phyloP scores from a whole-genome alignment of 768 basidiomycete species.

The Hypholoma fasciculare region DNA sequence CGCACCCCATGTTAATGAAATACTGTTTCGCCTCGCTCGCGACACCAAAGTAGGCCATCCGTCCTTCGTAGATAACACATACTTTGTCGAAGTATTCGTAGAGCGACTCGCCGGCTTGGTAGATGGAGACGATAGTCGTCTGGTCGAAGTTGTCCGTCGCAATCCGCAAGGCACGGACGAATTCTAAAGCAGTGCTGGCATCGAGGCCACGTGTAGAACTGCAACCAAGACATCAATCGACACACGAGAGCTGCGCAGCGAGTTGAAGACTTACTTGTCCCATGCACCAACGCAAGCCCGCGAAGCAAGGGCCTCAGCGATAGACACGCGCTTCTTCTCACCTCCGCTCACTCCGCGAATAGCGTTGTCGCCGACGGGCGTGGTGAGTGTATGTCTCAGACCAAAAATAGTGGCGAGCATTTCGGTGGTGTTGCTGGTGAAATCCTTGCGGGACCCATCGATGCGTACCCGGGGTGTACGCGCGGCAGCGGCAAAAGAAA shows the following conservation, averaged over 20 bases:
- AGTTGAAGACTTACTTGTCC: constrained; percentile 53
- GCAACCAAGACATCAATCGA: constrained; percentile 20
- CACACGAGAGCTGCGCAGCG: not conserved
- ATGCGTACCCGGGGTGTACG: constrained; percentile 62
- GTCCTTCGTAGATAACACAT: constrained; percentile 73
- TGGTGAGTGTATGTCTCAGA: constrained; percentile 68
- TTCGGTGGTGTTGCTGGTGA: constrained; percentile 44
- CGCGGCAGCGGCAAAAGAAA: constrained; percentile 66
- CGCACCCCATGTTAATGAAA: constrained; percentile 61
- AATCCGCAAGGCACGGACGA: constrained; percentile 63
- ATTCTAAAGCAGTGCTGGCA: constrained; percentile 73
- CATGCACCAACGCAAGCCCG: constrained; percentile 59
- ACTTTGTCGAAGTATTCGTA: constrained; percentile 78
- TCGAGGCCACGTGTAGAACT: constrained; percentile 69
- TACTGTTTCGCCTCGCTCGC: constrained; percentile 65
- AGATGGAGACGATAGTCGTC: constrained; percentile 78
- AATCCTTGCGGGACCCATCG: constrained; percentile 41
- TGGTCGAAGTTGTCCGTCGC: constrained; percentile 55
- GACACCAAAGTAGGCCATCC: constrained; percentile 75
- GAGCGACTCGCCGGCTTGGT: constrained; percentile 76
- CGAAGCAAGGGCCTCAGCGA: constrained; percentile 63
- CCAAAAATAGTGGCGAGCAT: constrained; percentile 73
- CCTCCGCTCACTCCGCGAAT: constrained; percentile 76
- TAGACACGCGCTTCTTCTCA: constrained; percentile 80
- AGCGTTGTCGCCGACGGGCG: constrained; percentile 75